Evolutionary conservation across 73 alveolate species (phyloP).

Genomic region (Paramecium caudatum): DNA sequence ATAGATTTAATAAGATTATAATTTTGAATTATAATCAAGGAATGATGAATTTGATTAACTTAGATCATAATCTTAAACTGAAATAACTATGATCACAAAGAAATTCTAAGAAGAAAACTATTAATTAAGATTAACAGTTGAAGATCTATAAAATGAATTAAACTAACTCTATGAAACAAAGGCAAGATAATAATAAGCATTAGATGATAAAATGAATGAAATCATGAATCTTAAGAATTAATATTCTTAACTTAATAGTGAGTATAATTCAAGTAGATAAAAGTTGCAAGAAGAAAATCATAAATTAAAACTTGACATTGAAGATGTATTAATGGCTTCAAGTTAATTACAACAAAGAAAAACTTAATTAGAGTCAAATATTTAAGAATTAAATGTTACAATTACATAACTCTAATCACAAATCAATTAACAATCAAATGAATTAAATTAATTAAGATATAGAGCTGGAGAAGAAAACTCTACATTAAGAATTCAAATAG

Average conservation of each 20-base stretch:
- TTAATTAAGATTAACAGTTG: neutral
- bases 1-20: neutral
- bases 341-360: neutral
- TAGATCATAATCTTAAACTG: neutral
- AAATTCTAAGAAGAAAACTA: constrained; percentile 21
- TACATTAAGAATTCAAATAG: constrained; percentile 4
- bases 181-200: neutral
- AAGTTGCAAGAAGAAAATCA: constrained; percentile 24
- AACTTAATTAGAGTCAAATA: neutral
- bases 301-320: constrained; percentile 16
- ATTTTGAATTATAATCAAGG: neutral
- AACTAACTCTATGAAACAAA: neutral
- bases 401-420: neutral
- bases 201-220: constrained; percentile 21
- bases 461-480: constrained; percentile 27
- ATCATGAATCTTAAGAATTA: neutral
- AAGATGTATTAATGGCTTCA: neutral
- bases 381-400: neutral
- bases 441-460: neutral
- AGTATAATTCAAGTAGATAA: neutral
- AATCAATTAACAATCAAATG: neutral
- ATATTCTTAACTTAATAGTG: neutral
- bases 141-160: constrained; percentile 1
- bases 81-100: neutral
- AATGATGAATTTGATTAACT: constrained; percentile 5